Conservation (phyloP, 2,329 filamentous ascomycete species). For the Chrysoporthe austroafricana region DNA sequence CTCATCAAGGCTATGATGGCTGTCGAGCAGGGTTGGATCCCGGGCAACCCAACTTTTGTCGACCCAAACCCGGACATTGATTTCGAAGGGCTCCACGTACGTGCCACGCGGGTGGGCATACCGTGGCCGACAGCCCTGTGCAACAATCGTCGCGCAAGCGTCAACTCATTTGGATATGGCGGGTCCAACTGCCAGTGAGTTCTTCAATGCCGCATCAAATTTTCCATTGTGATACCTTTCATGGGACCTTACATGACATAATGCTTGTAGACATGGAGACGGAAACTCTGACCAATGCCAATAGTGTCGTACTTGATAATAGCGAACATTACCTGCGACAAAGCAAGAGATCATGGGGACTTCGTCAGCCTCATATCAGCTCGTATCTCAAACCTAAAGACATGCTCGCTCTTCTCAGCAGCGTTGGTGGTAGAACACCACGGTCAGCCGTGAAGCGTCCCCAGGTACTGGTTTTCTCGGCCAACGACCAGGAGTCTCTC, state of each 20-base stretch:
- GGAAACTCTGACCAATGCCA: neutral
- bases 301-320: too few relatives aligned
- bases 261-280: neutral
- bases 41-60: neutral
- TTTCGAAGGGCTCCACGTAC: constrained; percentile 8
- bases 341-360: too few relatives aligned
- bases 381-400: too few relatives aligned
- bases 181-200: neutral
- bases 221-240: neutral
- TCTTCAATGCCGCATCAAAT: neutral
- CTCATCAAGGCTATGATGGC: constrained; percentile 32
- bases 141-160: neutral
- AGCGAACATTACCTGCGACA: too few relatives aligned
- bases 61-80: constrained; percentile 25
- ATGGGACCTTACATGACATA: neutral
- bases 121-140: neutral
- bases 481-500: neutral
- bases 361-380: too few relatives aligned
- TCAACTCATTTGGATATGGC: constrained; percentile 3
- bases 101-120: neutral
- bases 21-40: constrained; percentile 6
- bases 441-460: too few relatives aligned
- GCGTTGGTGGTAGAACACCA: too few relatives aligned
- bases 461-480: neutral
- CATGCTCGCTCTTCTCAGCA: too few relatives aligned